A percentile compares a stretch with the other conserved stretches of the same genome.
Evolutionary conservation across 305 asterid genomes (phyloP).

Genomic region (Rubia balearica): DNA sequence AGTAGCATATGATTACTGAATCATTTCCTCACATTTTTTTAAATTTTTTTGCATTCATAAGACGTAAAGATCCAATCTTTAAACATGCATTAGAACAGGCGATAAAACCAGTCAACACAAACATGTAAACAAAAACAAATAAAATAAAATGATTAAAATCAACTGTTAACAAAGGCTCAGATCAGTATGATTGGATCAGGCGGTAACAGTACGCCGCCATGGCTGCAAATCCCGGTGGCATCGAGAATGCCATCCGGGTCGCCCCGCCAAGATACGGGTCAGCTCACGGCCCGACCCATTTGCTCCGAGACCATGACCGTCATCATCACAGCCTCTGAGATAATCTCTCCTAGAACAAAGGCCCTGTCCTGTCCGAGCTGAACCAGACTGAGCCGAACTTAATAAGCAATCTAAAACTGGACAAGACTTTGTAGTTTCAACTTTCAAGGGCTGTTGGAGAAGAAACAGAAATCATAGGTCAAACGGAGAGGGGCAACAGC

Average conservation of each 20-base stretch:
- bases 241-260: neutral
- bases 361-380: neutral
- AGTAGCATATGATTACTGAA: no score
- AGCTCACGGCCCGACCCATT: neutral
- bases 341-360: neutral
- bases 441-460: conserved; percentile 7
- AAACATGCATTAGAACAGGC: no score
- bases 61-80: no score
- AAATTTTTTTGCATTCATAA: no score
- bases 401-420: no score
- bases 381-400: no score
- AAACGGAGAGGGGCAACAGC: conserved; percentile 29
- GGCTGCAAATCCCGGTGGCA: conserved; percentile 18
- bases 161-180: conserved; percentile 19
- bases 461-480: conserved; percentile 1
- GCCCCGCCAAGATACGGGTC: conserved; percentile 18
- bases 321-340: conserved; percentile 22
- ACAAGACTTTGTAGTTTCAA: neutral
- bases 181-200: conserved; percentile 8
- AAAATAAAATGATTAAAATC: no score
- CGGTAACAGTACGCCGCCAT: conserved; percentile 16
- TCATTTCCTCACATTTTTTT: no score
- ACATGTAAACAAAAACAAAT: neutral
- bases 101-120: neutral
- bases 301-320: neutral